Percentiles rank a stretch among this genome's conserved stretches.
phyloP scores from a whole-genome alignment of 768 basidiomycete species.

The Ramaria sp. region DNA sequence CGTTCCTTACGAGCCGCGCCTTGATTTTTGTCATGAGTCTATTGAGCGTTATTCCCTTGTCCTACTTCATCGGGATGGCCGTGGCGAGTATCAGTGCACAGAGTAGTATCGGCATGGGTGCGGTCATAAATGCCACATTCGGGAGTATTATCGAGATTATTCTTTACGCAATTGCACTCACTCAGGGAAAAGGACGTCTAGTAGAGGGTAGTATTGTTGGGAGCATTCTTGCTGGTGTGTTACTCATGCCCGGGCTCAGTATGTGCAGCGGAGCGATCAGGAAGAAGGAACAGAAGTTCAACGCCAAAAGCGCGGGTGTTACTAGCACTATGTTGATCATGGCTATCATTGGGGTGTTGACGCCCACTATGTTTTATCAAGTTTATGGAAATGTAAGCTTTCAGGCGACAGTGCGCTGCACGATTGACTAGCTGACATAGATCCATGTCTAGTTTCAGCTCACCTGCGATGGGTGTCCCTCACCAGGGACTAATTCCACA shows the following conservation, averaged over 20 bases:
- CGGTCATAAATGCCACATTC: slow-evolving; percentile 98
- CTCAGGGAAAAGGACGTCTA: slow-evolving; percentile 82
- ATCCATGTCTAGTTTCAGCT: slow-evolving; percentile 62
- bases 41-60: slow-evolving; percentile 88
- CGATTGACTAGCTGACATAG: not conserved
- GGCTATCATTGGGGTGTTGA: slow-evolving; percentile 94
- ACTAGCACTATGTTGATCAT: slow-evolving; percentile 99
- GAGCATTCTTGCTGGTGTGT: slow-evolving; percentile 85
- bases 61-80: slow-evolving; percentile 99
- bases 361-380: slow-evolving; percentile 96
- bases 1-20: slow-evolving; percentile 57
- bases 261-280: slow-evolving; percentile 88
- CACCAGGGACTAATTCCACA: slow-evolving; percentile 9
- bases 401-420: slow-evolving; percentile 2
- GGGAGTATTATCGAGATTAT: slow-evolving; percentile 98
- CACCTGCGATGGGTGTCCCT: slow-evolving; percentile 74
- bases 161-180: slow-evolving; percentile 81
- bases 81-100: slow-evolving; percentile 99
- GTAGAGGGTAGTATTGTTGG: slow-evolving; percentile 98
- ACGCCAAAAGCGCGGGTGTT: slow-evolving; percentile 97
- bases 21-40: slow-evolving; percentile 79
- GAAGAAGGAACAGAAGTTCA: slow-evolving; percentile 95
- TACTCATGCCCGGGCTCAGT: slow-evolving; percentile 93
- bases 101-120: slow-evolving; percentile 97
- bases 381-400: slow-evolving; percentile 87